Evolutionary conservation across 2,329 filamentous ascomycete genomes (phyloP).

Genomic region (Aspergillus spinulosporus): DNA sequence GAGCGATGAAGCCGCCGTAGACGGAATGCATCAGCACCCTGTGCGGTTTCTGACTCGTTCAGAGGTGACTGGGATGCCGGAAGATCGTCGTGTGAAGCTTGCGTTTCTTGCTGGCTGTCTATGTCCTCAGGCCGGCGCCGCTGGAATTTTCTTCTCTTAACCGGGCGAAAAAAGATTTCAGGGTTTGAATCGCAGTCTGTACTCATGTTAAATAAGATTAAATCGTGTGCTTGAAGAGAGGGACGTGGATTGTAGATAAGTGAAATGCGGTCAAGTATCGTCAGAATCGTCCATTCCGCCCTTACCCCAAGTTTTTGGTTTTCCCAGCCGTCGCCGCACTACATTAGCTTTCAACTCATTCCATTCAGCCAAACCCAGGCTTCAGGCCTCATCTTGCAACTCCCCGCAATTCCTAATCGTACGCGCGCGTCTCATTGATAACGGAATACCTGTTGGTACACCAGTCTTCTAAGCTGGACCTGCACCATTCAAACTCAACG

Average conservation of each 20-base stretch:
- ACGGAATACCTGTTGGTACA: neutral
- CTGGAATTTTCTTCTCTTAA: slow-evolving; percentile 54
- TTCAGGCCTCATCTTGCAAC: neutral
- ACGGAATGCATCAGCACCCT: slow-evolving; percentile 38
- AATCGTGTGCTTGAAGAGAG: neutral
- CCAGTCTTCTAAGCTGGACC: neutral
- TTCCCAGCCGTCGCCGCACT: slow-evolving; percentile 7
- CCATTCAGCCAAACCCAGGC: neutral
- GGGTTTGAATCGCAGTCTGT: slow-evolving; percentile 24
- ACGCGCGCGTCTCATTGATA: neutral
- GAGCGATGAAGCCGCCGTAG: slow-evolving; percentile 38
- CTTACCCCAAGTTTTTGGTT: slow-evolving; percentile 4
- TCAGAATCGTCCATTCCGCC: slow-evolving; percentile 4
- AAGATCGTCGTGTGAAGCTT: slow-evolving; percentile 13
- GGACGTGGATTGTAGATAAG: neutral
- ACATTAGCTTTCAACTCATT: neutral
- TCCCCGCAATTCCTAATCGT: neutral
- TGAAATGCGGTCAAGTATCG: neutral
- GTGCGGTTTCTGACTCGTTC: slow-evolving; percentile 20
- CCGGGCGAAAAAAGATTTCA: slow-evolving; percentile 48
- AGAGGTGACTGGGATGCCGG: slow-evolving; percentile 16
- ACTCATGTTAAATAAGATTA: slow-evolving; percentile 29
- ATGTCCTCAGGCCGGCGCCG: slow-evolving; percentile 42
- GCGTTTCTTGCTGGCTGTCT: slow-evolving; percentile 19
- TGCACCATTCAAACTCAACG: slow-evolving; percentile 14